phyloP scores from a whole-genome alignment of 805 yeast species.

The Saccharomycopsis javanensis region DNA sequence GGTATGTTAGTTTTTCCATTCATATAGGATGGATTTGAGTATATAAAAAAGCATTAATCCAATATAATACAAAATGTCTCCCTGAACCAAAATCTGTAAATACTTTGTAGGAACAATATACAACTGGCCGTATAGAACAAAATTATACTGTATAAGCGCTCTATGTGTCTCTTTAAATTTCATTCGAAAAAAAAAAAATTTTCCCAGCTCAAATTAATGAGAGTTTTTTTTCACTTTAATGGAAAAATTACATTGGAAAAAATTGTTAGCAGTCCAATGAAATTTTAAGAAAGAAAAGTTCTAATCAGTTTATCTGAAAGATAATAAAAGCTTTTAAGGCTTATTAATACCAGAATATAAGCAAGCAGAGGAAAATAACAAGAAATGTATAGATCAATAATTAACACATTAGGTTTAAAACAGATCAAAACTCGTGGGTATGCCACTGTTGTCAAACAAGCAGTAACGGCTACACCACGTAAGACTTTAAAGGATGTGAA shows the following conservation, averaged over 20 bases:
- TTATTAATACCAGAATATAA: not conserved
- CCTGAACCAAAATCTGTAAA: no score
- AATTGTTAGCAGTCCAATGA: not conserved
- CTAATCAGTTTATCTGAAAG: not conserved
- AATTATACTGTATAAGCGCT: no score
- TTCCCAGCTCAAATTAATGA: not conserved
- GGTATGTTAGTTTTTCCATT: no score
- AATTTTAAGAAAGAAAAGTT: not conserved
- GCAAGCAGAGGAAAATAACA: not conserved
- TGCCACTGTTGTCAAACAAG: conserved; percentile 8
- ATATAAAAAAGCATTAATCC: no score
- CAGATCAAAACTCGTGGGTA: not conserved
- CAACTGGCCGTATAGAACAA: not conserved
- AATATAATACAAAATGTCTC: no score
- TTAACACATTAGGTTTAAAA: not conserved
- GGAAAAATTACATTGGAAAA: not conserved
- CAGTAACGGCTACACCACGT: conserved; percentile 21
- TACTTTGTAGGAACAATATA: no score
- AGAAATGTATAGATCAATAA: not conserved
- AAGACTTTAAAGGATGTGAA: conserved; percentile 51
- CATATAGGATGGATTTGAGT: no score
- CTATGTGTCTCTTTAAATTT: no score
- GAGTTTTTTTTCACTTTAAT: not conserved
- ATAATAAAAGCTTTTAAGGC: not conserved
- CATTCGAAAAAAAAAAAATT: not conserved